Percentiles rank a stretch among this genome's conserved stretches.
Evolutionary conservation across 352 stramenopile genomes (phyloP).

Genomic region (Phytopythium kandeliae): DNA sequence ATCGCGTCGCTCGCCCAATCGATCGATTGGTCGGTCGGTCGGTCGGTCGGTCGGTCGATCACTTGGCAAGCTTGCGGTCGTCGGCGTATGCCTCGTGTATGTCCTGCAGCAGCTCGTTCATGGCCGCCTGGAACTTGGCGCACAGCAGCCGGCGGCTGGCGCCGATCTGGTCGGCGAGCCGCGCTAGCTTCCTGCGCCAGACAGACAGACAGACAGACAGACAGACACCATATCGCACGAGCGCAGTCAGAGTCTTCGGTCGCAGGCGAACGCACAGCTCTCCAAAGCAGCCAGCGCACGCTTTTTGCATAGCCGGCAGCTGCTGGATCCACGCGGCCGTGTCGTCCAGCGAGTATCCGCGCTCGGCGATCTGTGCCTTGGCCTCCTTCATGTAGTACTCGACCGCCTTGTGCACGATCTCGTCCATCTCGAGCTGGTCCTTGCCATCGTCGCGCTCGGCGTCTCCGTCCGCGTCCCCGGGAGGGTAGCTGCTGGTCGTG

Average conservation of each 20-base stretch:
- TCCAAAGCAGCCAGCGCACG: slow-evolving; percentile 24
- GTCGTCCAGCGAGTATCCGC: slow-evolving; percentile 63
- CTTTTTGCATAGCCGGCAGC: slow-evolving; percentile 76
- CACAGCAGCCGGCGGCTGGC: slow-evolving; percentile 43
- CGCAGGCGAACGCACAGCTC: too few species aligned
- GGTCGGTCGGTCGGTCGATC: too few species aligned
- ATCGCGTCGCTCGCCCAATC: background rate
- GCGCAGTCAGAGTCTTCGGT: too few species aligned
- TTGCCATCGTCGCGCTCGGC: slow-evolving; percentile 42
- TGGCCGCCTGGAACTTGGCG: slow-evolving; percentile 63
- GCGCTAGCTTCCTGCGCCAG: slow-evolving; percentile 57
- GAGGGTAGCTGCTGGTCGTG: slow-evolving; percentile 4
- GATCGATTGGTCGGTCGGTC: too few species aligned
- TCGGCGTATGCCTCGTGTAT: slow-evolving; percentile 63
- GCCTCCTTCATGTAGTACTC: slow-evolving; percentile 79
- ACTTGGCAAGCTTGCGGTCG: slow-evolving; percentile 48
- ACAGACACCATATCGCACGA: too few species aligned
- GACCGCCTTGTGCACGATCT: slow-evolving; percentile 71
- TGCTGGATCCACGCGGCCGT: slow-evolving; percentile 73
- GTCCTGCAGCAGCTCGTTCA: slow-evolving; percentile 68
- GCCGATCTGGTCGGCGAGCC: slow-evolving; percentile 75
- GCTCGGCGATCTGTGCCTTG: slow-evolving; percentile 65
- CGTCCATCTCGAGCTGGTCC: slow-evolving; percentile 64
- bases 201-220: too few species aligned
- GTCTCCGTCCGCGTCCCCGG: slow-evolving; percentile 12